Conservation (phyloP, 495 filamentous ascomycete genomes). For the Penicillium mononematosum region DNA sequence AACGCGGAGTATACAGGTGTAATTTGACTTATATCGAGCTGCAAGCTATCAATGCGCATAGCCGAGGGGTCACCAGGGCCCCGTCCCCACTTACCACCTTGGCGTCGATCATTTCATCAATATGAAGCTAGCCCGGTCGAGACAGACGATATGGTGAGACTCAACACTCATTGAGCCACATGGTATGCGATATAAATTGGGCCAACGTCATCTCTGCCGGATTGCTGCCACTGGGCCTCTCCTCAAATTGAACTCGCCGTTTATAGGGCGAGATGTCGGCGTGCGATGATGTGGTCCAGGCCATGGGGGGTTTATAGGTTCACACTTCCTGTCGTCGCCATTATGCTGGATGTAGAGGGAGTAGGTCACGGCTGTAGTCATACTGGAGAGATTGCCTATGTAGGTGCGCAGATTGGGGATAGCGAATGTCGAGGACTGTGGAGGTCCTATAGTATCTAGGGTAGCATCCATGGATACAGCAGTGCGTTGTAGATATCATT, state of each 20-base stretch:
- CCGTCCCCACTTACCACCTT: slow-evolving; percentile 52
- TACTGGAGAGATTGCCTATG: slow-evolving; percentile 16
- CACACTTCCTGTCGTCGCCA: slow-evolving; percentile 15
- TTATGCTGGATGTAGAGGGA: slow-evolving; percentile 50
- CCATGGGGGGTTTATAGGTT: slow-evolving; percentile 32
- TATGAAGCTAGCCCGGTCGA: slow-evolving; percentile 50
- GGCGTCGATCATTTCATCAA: slow-evolving; percentile 51
- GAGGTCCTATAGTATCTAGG: background rate
- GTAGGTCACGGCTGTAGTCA: slow-evolving; percentile 39
- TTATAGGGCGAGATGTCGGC: slow-evolving; percentile 43
- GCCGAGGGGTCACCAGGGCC: slow-evolving; percentile 45
- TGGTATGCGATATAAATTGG: slow-evolving; percentile 52
- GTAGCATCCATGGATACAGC: background rate
- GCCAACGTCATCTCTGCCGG: slow-evolving; percentile 46
- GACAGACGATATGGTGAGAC: slow-evolving; percentile 49
- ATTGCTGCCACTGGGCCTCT: slow-evolving; percentile 46
- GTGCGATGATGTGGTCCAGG: slow-evolving; percentile 47
- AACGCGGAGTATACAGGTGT: background rate
- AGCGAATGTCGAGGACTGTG: background rate
- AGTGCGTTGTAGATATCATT: background rate
- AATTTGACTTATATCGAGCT: background rate
- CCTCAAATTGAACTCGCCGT: slow-evolving; percentile 41
- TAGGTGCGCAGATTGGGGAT: background rate
- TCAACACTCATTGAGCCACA: slow-evolving; percentile 40
- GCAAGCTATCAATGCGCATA: slow-evolving; percentile 24